Evolutionary conservation across 2,329 filamentous ascomycete genomes (phyloP), one percentile per base, ranked within the genome.

Genomic region (Zasmidium citrigriseum): DNA sequence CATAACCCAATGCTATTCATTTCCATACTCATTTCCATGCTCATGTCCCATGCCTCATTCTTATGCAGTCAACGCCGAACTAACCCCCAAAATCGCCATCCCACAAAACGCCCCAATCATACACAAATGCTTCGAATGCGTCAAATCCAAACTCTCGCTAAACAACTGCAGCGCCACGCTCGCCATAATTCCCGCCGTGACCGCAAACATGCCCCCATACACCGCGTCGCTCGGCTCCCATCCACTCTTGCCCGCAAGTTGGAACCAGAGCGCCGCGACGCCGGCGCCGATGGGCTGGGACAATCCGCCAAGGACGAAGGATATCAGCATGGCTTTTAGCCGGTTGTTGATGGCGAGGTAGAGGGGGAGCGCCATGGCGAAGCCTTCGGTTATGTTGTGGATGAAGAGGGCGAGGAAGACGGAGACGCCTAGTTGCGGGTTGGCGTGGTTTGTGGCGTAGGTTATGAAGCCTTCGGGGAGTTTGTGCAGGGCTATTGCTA

Each of bases 321-420:
- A 88, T 87, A 91, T 96, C 59, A 89, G 76, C 78, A 98, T 95
- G 18, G 95, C 93, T 67, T 87, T 89, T 71, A 85, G 78, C 47
- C 92, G 88, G 58, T 87, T 93, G 61, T 88, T 84, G 27, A 97
- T 84, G 1, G 95, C 95, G 69, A 99, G 89, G 75, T 96, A 99
- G 0, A 99, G 81, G 0, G 95, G 95, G 0, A 99, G 78, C 0
- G 92, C 91, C 83, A 99, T 89, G 61, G 93, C 91, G 72, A 98
- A 98, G 1, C 95, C 95, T 77, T 99, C 95, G 24, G 91, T 93
- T 69, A 99, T 96, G 77, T 98, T 99, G 82, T 99, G 95, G 59
- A 99, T 93, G 72, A 96, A 96, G 7, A 99, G 83, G 0, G 95
- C 93, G 74, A 98, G 85, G 77, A 99, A 99, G 55, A 99, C 91